Base-by-base conservation (phyloP, 805 yeast species). In the Schwanniomyces vanrijiae region DNA sequence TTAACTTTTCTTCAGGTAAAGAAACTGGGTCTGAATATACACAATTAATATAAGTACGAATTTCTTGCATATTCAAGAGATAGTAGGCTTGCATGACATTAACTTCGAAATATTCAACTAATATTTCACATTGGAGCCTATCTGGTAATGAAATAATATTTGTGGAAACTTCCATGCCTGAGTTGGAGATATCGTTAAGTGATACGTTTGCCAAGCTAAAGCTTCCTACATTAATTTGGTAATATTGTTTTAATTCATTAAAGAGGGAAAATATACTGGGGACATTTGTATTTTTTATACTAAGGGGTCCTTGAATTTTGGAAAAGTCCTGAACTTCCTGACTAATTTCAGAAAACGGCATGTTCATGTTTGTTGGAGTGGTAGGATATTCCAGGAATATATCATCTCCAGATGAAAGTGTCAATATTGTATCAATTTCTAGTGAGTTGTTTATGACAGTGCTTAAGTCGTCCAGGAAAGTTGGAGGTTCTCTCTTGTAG, bases 51-150 rank as follows among this genome's bases (percentile, higher is more conserved):
- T 58, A 51, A 4, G 47, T 48, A n/a, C 57, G 52, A 29, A 76
- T 57, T 3, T 59, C 59, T 5, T 58, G 60, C 56, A 67, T 64
- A 46, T 72, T 69, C 46, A 74, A 56, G 2, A 76, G 59, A 49
- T 75, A 75, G 44, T 64, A 61, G 16, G 65, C 54, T 35, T 70
- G 71, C 52, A 74, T 76, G 28, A 74, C 56, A 48, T 74, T 73
- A 42, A 64, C 66, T 21, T 62, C 57, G 49, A 65, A 76, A 0
- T 64, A 55, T 13, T 56, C 54, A 56, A 43, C 54, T 44, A 28
- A 14, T 9, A 20, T 29, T 10, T 28, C 31, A 28, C 38, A 37
- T 9, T 21, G 21, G 8, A 37, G 39, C 22, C 33, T 43, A 13
- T 28, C 19, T 6, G 46, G 46, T 13, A 43, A 19, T 7, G 16